These are phyloP conservation scores for Solanum bulbocastanum DNA, from an alignment of 257 asterid species.

Conservation along the genomic window DNA sequence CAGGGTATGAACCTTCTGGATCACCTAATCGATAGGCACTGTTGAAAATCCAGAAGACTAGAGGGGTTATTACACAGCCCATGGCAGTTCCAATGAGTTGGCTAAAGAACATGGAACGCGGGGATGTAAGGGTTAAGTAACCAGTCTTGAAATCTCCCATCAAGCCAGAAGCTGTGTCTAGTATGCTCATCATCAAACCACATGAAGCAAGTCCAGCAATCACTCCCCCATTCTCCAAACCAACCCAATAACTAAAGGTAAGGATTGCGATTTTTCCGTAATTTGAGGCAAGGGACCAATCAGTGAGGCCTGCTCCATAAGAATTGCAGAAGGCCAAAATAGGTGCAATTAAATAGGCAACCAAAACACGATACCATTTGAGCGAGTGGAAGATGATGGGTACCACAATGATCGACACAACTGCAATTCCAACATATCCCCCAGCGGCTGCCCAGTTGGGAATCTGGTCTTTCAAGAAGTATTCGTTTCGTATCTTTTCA, in stretches of 20 bases:
- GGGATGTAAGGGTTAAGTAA: slow-evolving; percentile 28
- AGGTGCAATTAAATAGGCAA: slow-evolving; percentile 26
- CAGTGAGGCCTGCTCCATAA: slow-evolving; percentile 34
- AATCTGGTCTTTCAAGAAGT: slow-evolving; percentile 25
- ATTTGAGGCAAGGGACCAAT: slow-evolving; percentile 33
- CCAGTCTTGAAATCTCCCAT: slow-evolving; percentile 41
- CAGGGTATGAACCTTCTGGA: slow-evolving; percentile 20
- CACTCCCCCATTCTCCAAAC: slow-evolving; percentile 30
- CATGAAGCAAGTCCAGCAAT: slow-evolving; percentile 30
- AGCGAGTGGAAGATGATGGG: slow-evolving; percentile 28
- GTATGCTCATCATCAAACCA: slow-evolving; percentile 26
- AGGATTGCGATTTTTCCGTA: slow-evolving; percentile 31
- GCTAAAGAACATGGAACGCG: slow-evolving; percentile 29
- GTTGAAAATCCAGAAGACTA: slow-evolving; percentile 10
- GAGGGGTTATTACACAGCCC: slow-evolving; percentile 29
- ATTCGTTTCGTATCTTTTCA: not conserved
- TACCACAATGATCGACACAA: slow-evolving; percentile 16
- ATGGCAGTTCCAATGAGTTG: slow-evolving; percentile 28
- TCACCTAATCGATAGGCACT: not conserved
- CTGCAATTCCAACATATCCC: slow-evolving; percentile 11
- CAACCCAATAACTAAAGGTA: slow-evolving; percentile 23
- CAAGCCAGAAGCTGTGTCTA: slow-evolving; percentile 23
- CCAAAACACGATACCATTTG: slow-evolving; percentile 28
- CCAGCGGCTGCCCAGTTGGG: slow-evolving; percentile 16
- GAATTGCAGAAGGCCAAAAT: slow-evolving; percentile 35